A percentile compares a stretch with the other conserved stretches of the same genome.
phyloP scores from a whole-genome alignment of 495 filamentous ascomycete genomes.

The Hypoxylon crocopeplum region DNA sequence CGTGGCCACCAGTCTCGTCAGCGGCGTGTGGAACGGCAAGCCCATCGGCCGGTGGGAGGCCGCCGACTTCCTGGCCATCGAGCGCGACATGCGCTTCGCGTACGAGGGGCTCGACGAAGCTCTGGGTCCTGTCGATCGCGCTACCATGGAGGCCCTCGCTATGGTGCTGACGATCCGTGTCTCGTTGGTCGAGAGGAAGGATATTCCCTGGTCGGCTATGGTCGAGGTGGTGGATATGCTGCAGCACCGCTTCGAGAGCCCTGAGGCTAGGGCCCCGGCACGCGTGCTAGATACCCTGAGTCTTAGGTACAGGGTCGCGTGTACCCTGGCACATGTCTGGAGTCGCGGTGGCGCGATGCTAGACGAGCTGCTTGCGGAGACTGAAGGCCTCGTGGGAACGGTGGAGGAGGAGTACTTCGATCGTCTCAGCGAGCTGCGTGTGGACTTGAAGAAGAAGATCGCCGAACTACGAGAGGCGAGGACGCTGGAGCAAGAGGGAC shows the following conservation, averaged over 20 bases:
- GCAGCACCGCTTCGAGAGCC: not conserved
- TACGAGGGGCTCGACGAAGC: constrained; percentile 6
- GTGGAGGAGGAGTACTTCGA: too few relatives aligned
- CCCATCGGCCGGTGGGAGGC: not conserved
- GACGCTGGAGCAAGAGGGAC: too few relatives aligned
- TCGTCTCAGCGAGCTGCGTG: not conserved
- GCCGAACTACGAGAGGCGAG: too few relatives aligned
- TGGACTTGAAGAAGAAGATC: not conserved
- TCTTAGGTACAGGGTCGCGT: constrained; percentile 4
- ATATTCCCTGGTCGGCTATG: not conserved
- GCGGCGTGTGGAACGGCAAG: constrained; percentile 6
- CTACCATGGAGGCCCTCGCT: constrained; percentile 7
- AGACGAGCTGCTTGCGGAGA: not conserved
- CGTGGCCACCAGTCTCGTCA: not conserved
- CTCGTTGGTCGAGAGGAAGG: not conserved
- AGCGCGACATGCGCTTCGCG: not conserved
- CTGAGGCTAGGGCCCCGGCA: not conserved
- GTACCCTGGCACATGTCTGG: not conserved
- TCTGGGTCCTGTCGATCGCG: not conserved
- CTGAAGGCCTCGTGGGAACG: not conserved
- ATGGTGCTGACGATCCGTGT: constrained; percentile 7
- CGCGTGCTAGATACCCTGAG: not conserved
- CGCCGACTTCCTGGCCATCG: not conserved
- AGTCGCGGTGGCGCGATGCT: not conserved
- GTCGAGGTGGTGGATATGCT: not conserved